Base-by-base conservation (phyloP, 2,329 filamentous ascomycete genomes). In the Capronia coronata region DNA sequence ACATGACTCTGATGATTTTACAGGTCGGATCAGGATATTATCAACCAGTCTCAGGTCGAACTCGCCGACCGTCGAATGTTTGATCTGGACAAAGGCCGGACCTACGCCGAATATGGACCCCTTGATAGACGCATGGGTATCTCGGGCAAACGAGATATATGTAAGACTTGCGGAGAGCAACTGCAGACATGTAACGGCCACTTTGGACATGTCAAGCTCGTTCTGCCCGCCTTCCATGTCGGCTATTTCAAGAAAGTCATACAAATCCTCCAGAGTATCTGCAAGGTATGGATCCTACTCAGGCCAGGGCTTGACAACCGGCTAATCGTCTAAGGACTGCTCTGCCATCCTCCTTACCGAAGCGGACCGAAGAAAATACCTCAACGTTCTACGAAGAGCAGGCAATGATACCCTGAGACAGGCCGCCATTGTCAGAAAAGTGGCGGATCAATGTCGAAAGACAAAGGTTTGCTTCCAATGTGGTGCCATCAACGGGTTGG, bases 231-330 rank as follows among this genome's bases (percentile, higher is more conserved):
- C 37, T 97, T 97, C 64, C 93, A 98, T 65, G 89, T 97, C 58
- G 93, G 93, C 30, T 98, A 96, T 65, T 79, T 98, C 61, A 93
- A 89, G 65, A 89, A 94, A 66, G 88, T 93, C 57, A 91, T 94
- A 64, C 84, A 83, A 38, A 90, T 95, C 48, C 76, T 98, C 19
- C 90, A 97, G 66, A 86, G 93, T 63, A 94, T 98, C 58, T 98
- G 93, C 82, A 98, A 95, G 66, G 73, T 37, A 64, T 42, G 21
- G 19, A 32, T 37, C 14, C 14, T 30, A 3, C 21, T 53, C 35
- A 40, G 37, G 16, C 39, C 40, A 10, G 8, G 29, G n/a, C 48
- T 34, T 42, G n/a, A 43, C 8, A 25, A 35, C 8, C 19, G 52
- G 48, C 38, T 49, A 19, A 51, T 47, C 35, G 48, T 35, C 19